Percentiles rank a stretch among this genome's conserved stretches.
Conservation (phyloP, 305 asterid genomes). For the Striga hermonthica region DNA sequence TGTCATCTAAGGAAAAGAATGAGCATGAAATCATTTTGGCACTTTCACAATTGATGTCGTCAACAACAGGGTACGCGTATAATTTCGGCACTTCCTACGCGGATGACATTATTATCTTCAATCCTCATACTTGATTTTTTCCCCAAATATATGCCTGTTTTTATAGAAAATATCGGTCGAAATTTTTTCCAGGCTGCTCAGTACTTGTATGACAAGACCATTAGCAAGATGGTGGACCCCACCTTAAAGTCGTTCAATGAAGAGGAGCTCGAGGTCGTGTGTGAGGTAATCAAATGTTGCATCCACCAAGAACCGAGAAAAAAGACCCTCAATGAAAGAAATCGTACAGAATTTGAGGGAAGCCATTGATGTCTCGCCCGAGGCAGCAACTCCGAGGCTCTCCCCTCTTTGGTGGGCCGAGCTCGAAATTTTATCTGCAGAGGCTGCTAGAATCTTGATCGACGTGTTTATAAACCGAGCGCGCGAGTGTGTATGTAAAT, state of each 20-base stretch:
- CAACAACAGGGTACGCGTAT: slow-evolving; percentile 51
- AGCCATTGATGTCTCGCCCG: slow-evolving; percentile 63
- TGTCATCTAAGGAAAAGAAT: slow-evolving; percentile 62
- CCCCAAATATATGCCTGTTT: not conserved
- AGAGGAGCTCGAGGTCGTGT: slow-evolving; percentile 51
- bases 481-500: slow-evolving; percentile 14
- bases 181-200: slow-evolving; percentile 47
- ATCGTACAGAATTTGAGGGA: slow-evolving; percentile 50
- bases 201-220: slow-evolving; percentile 45
- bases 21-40: slow-evolving; percentile 61
- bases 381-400: slow-evolving; percentile 78
- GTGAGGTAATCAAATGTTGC: slow-evolving; percentile 72
- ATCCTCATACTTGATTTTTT: too few species aligned
- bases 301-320: slow-evolving; percentile 48
- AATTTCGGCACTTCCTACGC: too few species aligned
- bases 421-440: slow-evolving; percentile 86
- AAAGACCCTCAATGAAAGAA: slow-evolving; percentile 71
- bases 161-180: not conserved
- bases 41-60: slow-evolving; percentile 52
- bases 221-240: slow-evolving; percentile 56
- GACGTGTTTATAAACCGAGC: not conserved
- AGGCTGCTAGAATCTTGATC: slow-evolving; percentile 51
- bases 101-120: too few species aligned
- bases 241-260: slow-evolving; percentile 59
- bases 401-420: slow-evolving; percentile 99